Evolutionary conservation across 495 filamentous ascomycete genomes (phyloP), one percentile per base, ranked within the genome.

Genomic region (Jackrogersella multiformis): DNA sequence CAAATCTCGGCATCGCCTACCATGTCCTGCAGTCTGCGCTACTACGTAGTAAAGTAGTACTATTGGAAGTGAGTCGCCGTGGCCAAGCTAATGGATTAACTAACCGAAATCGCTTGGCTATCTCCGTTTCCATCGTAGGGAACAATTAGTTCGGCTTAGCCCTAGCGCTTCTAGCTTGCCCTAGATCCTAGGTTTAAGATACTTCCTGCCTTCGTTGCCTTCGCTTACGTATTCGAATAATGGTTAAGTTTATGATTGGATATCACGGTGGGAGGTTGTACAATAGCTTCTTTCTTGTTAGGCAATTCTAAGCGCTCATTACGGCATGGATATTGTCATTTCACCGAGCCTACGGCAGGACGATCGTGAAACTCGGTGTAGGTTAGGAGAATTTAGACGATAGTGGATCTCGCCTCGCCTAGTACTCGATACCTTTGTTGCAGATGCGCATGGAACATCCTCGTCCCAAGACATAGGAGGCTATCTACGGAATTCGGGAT

Each of bases 21-120:
- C 42, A 70, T 58, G 44, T 45, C 61, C 67, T 69, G 56, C 66
- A 69, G 61, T 61, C 60, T 64, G 57, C 61, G 53, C 53, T 61
- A 66, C 67, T 61, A 64, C 60, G 56, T 69, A 69, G 49, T 16
- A 68, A 16, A 23, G 41, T 44, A 36, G 52, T 58, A 61, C 34
- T 61, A 56, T 60, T 46, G 32, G 51, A 51, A 64, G 42, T 69
- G 66, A 69, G 60, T 39, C 66, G 60, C 58, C 49, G 32, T 42
- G 36, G 57, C 56, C 66, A 38, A 55, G 60, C 55, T 64, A 69
- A 64, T 36, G 26, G 48, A n/a, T n/a, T n/a, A n/a, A n/a, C 60
- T 49, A 64, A 60, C 66, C 66, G 60, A 56, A 56, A 56, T 64
- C 60, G 66, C 66, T 63, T 64, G 57, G 38, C 38, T 64, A 64